Conservation (phyloP, 2,329 filamentous ascomycete species). For the Juglanconis sp. region DNA sequence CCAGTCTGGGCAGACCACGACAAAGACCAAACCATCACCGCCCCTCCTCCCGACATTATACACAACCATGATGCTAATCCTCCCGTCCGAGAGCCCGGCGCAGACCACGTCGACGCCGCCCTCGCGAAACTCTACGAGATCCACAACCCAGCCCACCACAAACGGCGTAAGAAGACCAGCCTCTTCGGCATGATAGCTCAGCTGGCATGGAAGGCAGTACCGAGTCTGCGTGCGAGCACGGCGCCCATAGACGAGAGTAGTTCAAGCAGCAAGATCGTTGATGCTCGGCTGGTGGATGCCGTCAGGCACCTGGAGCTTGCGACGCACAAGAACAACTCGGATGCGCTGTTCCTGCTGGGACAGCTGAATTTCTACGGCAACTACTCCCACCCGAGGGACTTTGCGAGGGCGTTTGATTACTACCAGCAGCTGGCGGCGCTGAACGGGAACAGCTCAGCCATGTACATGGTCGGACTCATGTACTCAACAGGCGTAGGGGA, state of each 20-base stretch:
- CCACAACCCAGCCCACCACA: slow-evolving; percentile 38
- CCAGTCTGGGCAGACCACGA: slow-evolving; percentile 38
- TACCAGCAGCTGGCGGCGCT: slow-evolving; percentile 74
- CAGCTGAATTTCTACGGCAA: slow-evolving; percentile 98
- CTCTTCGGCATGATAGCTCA: slow-evolving; percentile 42
- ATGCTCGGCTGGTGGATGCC: slow-evolving; percentile 46
- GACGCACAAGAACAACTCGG: slow-evolving; percentile 60
- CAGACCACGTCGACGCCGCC: slow-evolving; percentile 52
- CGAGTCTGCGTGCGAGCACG: slow-evolving; percentile 46
- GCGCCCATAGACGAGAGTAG: slow-evolving; percentile 35
- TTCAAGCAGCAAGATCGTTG: slow-evolving; percentile 30
- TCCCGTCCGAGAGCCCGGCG: slow-evolving; percentile 34
- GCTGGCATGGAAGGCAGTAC: slow-evolving; percentile 46
- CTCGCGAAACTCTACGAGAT: slow-evolving; percentile 48
- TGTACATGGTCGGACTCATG: slow-evolving; percentile 94
- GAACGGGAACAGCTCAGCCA: slow-evolving; percentile 85
- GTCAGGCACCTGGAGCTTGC: slow-evolving; percentile 52
- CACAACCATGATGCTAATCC: slow-evolving; percentile 13
- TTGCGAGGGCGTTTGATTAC: slow-evolving; percentile 72
- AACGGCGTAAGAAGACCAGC: slow-evolving; percentile 40
- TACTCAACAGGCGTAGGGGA: slow-evolving; percentile 89
- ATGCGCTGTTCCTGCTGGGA: slow-evolving; percentile 84
- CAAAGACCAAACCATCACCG: slow-evolving; percentile 20
- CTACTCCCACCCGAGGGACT: slow-evolving; percentile 80
- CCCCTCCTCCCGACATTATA: slow-evolving; percentile 13